Base-by-base conservation (phyloP, 177 flowering plant genomes). In the Vitis hybrid region DNA sequence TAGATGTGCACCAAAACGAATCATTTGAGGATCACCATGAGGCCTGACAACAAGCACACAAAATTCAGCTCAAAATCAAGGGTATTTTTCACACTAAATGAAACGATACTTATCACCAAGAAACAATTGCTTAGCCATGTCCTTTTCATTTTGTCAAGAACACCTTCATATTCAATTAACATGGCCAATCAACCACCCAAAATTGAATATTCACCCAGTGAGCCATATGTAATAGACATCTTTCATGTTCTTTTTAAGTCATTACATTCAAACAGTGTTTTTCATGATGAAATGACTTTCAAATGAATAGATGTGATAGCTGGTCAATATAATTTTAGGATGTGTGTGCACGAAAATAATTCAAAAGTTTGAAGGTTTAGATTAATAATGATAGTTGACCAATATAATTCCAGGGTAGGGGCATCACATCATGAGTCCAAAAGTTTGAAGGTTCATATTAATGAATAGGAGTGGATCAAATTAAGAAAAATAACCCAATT, bases 11-110 rank as follows among this genome's bases (percentile, higher is more conserved):
- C 97, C 95, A 87, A 96, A 93, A 46, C 97, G 91, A 52, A 93
- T 88, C 93, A 96, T 88, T 67, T 93, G 98, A 61, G 99, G 91
- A 81, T 96, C 98, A 68, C 97, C 97, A 82, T 88, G 89, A 52
- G 91, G 95, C 87, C 99, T 96, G 85, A 54, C 32, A 75, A 30
- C 50, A 66, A 74, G 27, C 64, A 61, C 27, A 56, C 52, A 14
- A 59, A 50, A 52, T 48, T 57, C 48, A 62, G 12, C 54, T 51
- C n/a, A 11, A 66, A 6, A 6, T 40, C 46, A 40, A 13, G 21
- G 14, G 56, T 24, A 62, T 48, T 21, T 30, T 52, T 19, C 64
- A 14, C 40, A 12, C 27, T 35, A 64, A 50, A 55, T 56, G 48
- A 64, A 50, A 14, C 0, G 4, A 14, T 35, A 3, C n/a, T 46